Evolutionary conservation across 2,329 filamentous ascomycete species (phyloP).

Genomic region (Cryphonectria carpinicola): DNA sequence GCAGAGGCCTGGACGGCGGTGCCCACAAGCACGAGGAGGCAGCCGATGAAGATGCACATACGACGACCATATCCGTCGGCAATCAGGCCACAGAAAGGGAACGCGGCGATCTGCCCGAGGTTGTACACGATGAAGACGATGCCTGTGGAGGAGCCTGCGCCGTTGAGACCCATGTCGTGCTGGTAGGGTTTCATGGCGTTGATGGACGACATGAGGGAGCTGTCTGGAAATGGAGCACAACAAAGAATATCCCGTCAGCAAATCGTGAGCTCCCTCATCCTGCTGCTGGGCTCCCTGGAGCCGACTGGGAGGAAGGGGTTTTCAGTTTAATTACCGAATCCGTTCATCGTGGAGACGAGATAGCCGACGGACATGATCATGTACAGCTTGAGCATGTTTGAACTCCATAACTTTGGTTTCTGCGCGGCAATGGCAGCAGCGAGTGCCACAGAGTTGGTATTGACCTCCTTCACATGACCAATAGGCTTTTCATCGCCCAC

Average conservation of each 20-base stretch:
- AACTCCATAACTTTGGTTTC: slow-evolving; percentile 40
- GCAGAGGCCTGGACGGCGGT: slow-evolving; percentile 51
- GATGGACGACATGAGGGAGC: slow-evolving; percentile 56
- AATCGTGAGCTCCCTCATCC: not conserved
- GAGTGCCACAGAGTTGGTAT: slow-evolving; percentile 42
- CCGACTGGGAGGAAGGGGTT: not conserved
- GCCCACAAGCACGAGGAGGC: slow-evolving; percentile 48
- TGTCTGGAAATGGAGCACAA: slow-evolving; percentile 42
- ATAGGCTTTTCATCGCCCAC: slow-evolving; percentile 32
- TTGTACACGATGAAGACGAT: slow-evolving; percentile 57
- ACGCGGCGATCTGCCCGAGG: slow-evolving; percentile 52
- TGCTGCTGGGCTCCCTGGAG: not conserved
- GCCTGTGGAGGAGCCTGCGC: slow-evolving; percentile 44
- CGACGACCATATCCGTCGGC: slow-evolving; percentile 53
- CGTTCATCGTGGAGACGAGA: slow-evolving; percentile 56
- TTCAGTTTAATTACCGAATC: slow-evolving; percentile 46
- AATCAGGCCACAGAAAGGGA: slow-evolving; percentile 51
- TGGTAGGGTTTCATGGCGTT: slow-evolving; percentile 58
- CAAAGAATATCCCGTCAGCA: slow-evolving; percentile 16
- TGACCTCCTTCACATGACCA: slow-evolving; percentile 39
- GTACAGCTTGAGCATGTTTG: slow-evolving; percentile 42
- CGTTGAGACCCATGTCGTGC: slow-evolving; percentile 47
- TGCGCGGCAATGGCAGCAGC: slow-evolving; percentile 40
- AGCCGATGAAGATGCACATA: slow-evolving; percentile 51
- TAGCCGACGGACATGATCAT: slow-evolving; percentile 45